Conservation (phyloP, 2,329 filamentous ascomycete species). For the Venturia pyrina region DNA sequence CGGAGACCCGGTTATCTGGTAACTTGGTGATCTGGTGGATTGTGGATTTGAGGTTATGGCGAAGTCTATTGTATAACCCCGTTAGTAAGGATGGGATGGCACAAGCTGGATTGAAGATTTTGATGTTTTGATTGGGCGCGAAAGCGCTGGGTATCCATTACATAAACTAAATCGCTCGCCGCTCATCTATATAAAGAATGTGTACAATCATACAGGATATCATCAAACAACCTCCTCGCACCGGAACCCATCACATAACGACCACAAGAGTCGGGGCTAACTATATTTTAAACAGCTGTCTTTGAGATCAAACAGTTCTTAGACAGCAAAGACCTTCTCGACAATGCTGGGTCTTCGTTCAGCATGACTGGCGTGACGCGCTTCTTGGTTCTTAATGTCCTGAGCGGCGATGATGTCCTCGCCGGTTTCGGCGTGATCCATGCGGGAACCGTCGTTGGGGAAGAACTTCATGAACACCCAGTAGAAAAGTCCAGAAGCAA, state of each 20-base stretch:
- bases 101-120: no score
- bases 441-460: constrained; percentile 23
- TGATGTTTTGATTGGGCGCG: no score
- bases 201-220: background rate
- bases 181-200: background rate
- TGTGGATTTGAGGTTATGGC: no score
- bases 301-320: background rate
- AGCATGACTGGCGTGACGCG: constrained; percentile 16
- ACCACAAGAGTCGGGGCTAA: background rate
- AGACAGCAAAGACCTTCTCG: constrained; percentile 18
- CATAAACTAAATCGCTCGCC: no score
- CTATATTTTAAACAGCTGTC: background rate
- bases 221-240: background rate
- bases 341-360: constrained; percentile 18
- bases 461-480: constrained; percentile 31
- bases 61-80: no score
- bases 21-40: no score
- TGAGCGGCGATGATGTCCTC: constrained; percentile 42
- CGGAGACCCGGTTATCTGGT: no score
- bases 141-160: no score
- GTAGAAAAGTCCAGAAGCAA: constrained; percentile 25
- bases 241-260: background rate
- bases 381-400: constrained; percentile 22
- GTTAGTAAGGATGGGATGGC: no score
- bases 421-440: constrained; percentile 38